A percentile compares a stretch with the other conserved stretches of the same genome.
Conservation (phyloP, 768 basidiomycete species). For the Naganishia kalamii region DNA sequence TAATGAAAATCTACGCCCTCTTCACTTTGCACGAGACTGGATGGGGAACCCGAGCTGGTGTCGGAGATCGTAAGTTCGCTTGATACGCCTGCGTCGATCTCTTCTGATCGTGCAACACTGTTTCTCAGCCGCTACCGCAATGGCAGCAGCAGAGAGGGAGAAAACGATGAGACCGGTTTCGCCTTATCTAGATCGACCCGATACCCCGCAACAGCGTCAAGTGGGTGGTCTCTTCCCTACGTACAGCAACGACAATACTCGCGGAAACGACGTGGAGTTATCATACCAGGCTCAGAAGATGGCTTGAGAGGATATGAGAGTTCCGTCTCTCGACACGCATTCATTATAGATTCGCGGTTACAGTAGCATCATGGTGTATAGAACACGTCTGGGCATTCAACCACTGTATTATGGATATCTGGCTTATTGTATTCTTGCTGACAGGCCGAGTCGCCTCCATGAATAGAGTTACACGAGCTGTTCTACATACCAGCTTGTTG, state of each 20-base stretch:
- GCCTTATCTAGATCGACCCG: not conserved
- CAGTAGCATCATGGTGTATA: too few relatives aligned
- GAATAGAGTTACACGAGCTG: too few relatives aligned
- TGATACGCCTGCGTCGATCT: not conserved
- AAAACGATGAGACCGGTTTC: not conserved
- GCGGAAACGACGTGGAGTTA: not conserved
- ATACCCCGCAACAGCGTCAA: not conserved
- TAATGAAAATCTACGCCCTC: constrained; percentile 90
- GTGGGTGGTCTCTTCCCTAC: not conserved
- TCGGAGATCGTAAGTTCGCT: constrained; percentile 59
- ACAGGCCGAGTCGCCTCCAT: too few relatives aligned
- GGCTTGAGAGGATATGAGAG: too few relatives aligned
- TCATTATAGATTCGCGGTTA: too few relatives aligned
- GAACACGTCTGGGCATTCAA: too few relatives aligned
- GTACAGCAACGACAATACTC: not conserved
- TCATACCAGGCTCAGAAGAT: not conserved
- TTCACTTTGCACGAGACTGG: constrained; percentile 89
- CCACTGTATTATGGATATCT: too few relatives aligned
- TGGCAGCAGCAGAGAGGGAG: constrained; percentile 18
- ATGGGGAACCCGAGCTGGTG: constrained; percentile 93
- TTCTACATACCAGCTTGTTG: too few relatives aligned
- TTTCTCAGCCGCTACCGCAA: constrained; percentile 12
- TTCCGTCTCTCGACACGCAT: too few relatives aligned
- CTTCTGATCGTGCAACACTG: not conserved
- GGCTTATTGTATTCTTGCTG: too few relatives aligned